These are phyloP conservation scores for Annulohypoxylon truncatum DNA, from an alignment of 2,329 filamentous ascomycete genomes.

Conservation along the genomic window DNA sequence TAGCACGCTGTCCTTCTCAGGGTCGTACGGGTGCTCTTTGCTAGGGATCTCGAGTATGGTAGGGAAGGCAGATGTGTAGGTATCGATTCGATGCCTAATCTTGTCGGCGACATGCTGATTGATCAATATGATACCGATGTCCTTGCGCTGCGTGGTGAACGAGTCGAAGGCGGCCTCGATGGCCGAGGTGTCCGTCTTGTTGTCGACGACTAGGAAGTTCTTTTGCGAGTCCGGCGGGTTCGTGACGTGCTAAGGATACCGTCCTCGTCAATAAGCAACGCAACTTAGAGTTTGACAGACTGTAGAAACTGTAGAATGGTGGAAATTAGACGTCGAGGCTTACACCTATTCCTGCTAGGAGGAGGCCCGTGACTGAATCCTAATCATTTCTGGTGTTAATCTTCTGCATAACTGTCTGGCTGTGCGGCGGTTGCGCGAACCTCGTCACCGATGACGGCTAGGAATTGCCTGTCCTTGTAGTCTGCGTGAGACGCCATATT, in stretches of 20 bases:
- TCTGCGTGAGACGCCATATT: conserved; percentile 65
- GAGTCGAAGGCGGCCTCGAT: conserved; percentile 92
- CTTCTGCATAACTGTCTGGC: conserved; percentile 11
- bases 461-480: conserved; percentile 89
- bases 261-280: conserved; percentile 1
- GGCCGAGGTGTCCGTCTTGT: conserved; percentile 86
- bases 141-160: conserved; percentile 91
- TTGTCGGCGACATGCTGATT: conserved; percentile 98
- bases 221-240: conserved; percentile 89
- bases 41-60: conserved; percentile 95
- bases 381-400: conserved; percentile 53
- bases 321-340: conserved; percentile 32
- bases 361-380: conserved; percentile 95
- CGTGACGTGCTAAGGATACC: conserved; percentile 81
- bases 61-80: conserved; percentile 95
- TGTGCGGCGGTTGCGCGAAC: conserved; percentile 58
- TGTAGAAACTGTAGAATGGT: neutral
- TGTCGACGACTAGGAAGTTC: conserved; percentile 97
- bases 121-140: conserved; percentile 95
- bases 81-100: conserved; percentile 91
- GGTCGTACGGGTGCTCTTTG: conserved; percentile 99
- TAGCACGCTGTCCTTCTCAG: conserved; percentile 97
- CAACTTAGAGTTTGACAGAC: neutral
- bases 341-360: conserved; percentile 95
- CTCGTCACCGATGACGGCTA: conserved; percentile 98